Evolutionary conservation across 768 basidiomycete genomes (phyloP).

Genomic region (Leucosporidium scottii): DNA sequence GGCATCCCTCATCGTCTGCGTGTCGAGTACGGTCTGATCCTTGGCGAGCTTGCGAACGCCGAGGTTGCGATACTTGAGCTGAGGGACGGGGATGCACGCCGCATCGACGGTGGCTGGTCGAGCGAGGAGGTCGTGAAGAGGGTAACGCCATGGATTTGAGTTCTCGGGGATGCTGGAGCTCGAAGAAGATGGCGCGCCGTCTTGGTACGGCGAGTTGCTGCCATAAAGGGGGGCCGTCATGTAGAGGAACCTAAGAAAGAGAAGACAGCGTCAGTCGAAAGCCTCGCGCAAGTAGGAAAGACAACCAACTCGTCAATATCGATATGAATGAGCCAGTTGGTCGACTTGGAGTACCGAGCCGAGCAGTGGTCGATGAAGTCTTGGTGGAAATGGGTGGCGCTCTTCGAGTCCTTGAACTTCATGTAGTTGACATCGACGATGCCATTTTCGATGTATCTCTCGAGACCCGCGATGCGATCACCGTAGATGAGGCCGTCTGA

Average conservation of each 20-base stretch:
- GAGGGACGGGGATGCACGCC: constrained; percentile 22
- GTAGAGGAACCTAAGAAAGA: constrained; percentile 12
- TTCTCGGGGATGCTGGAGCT: background rate
- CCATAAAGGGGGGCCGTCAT: constrained; percentile 15
- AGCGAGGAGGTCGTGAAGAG: constrained; percentile 26
- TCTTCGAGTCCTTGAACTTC: constrained; percentile 19
- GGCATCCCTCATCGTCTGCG: constrained; percentile 17
- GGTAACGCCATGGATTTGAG: constrained; percentile 2
- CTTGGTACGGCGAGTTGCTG: constrained; percentile 1
- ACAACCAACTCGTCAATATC: constrained; percentile 21
- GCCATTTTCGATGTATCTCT: constrained; percentile 29
- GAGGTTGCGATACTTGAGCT: constrained; percentile 25
- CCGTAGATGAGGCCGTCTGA: too few relatives aligned
- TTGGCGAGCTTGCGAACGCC: constrained; percentile 15
- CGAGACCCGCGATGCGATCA: constrained; percentile 11
- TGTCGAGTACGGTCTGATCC: constrained; percentile 20
- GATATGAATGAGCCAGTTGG: constrained; percentile 23
- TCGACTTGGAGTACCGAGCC: constrained; percentile 1
- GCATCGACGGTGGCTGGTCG: constrained; percentile 4
- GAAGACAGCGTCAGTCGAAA: background rate
- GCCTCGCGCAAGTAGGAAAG: background rate
- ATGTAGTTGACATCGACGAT: constrained; percentile 22
- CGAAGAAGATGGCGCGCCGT: background rate
- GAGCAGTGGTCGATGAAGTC: constrained; percentile 22
- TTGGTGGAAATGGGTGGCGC: constrained; percentile 9